Percentiles rank a stretch among this genome's conserved stretches.
phyloP scores from a whole-genome alignment of 163 green algal genomes.

The Coccomyxa subellipsoidea region DNA sequence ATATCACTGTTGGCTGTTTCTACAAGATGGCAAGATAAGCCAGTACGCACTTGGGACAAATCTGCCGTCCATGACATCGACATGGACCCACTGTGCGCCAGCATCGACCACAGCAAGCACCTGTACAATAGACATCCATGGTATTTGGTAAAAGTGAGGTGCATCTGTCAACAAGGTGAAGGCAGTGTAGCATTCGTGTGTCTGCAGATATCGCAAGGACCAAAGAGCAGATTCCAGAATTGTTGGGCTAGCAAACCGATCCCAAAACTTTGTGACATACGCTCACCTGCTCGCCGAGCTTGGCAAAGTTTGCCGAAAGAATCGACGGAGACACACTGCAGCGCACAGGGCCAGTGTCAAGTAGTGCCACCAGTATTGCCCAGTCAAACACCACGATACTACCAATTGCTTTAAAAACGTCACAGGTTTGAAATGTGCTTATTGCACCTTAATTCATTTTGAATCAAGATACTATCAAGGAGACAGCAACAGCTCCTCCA shows the following conservation, averaged over 20 bases:
- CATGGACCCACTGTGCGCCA: constrained; percentile 88
- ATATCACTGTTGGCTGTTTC: not conserved
- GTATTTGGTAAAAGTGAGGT: too few relatives aligned
- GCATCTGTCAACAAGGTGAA: too few relatives aligned
- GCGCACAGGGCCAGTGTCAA: not conserved
- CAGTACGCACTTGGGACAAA: constrained; percentile 18
- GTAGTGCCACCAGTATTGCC: not conserved
- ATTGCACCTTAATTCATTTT: too few relatives aligned
- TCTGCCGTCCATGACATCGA: constrained; percentile 74
- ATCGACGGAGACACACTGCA: constrained; percentile 90
- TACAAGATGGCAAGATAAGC: not conserved
- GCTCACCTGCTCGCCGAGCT: constrained; percentile 83
- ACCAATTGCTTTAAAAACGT: too few relatives aligned
- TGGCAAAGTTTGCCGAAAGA: constrained; percentile 95
- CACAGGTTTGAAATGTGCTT: too few relatives aligned
- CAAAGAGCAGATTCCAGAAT: too few relatives aligned
- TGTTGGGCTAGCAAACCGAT: too few relatives aligned
- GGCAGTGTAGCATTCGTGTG: too few relatives aligned
- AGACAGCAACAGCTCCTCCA: too few relatives aligned
- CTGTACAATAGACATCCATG: constrained; percentile 46
- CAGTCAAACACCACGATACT: not conserved
- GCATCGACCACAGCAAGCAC: constrained; percentile 85
- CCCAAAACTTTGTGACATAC: too few relatives aligned
- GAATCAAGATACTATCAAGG: too few relatives aligned
- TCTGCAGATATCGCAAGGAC: too few relatives aligned